Evolutionary conservation across 2,329 filamentous ascomycete genomes (phyloP).

Genomic region (Tolypocladium capitatum): DNA sequence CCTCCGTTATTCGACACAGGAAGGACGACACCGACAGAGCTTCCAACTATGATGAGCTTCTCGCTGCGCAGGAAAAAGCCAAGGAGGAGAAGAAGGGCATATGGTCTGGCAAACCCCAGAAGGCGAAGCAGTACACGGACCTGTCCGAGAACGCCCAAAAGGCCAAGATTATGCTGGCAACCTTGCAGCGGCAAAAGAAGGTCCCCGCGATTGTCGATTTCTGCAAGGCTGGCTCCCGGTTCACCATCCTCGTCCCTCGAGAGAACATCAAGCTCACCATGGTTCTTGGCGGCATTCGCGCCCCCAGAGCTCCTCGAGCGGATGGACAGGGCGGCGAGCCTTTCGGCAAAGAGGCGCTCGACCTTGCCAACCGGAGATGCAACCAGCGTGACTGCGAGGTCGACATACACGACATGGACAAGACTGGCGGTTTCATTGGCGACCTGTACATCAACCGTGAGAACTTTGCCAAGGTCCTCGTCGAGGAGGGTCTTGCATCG

Average conservation of each 20-base stretch:
- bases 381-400: conserved; percentile 94
- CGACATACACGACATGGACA: conserved; percentile 88
- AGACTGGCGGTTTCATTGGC: conserved; percentile 94
- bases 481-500: conserved; percentile 86
- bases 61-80: conserved; percentile 67
- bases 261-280: conserved; percentile 93
- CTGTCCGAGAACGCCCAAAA: conserved; percentile 89
- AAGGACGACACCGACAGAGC: conserved; percentile 91
- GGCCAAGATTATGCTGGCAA: conserved; percentile 83
- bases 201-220: conserved; percentile 92
- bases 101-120: conserved; percentile 82
- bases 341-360: conserved; percentile 87
- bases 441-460: conserved; percentile 87
- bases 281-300: conserved; percentile 84
- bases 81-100: conserved; percentile 86
- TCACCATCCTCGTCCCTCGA: conserved; percentile 80
- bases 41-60: conserved; percentile 81
- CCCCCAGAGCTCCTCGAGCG: conserved; percentile 68
- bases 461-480: conserved; percentile 83
- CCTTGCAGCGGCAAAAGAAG: conserved; percentile 80
- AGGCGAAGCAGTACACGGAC: conserved; percentile 71
- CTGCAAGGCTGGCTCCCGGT: conserved; percentile 92
- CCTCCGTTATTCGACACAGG: conserved; percentile 85
- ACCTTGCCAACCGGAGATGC: conserved; percentile 76
- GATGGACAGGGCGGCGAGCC: conserved; percentile 74